phyloP scores from a whole-genome alignment of 345 rosid genomes.

The Psidium guajava region DNA sequence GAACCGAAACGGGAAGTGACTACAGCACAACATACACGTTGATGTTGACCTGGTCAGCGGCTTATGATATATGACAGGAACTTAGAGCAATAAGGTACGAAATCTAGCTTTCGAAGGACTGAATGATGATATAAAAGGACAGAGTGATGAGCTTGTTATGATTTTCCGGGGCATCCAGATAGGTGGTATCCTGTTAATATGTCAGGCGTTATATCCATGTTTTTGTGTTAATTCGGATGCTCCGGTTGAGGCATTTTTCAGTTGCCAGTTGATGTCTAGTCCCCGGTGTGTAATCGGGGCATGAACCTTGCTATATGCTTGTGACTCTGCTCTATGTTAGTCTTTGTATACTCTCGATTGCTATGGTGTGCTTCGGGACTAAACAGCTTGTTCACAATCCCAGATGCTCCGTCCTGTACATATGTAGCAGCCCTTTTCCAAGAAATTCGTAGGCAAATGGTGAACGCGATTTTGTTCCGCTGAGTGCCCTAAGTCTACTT shows the following conservation, averaged over 20 bases:
- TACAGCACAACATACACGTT: background rate
- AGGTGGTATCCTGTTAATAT: background rate
- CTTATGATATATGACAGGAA: background rate
- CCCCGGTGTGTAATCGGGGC: background rate
- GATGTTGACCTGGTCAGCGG: background rate
- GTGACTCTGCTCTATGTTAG: background rate
- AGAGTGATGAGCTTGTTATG: background rate
- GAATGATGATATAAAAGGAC: background rate
- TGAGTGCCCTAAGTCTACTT: background rate
- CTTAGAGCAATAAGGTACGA: background rate
- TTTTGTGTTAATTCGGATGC: background rate
- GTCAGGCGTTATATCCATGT: background rate
- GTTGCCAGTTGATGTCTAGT: background rate
- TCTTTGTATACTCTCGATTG: background rate
- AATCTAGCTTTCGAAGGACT: background rate
- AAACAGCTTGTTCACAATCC: background rate
- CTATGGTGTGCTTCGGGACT: background rate
- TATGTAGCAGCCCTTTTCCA: rapidly evolving
- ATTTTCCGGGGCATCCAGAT: background rate
- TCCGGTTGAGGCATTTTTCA: background rate
- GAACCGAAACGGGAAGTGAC: background rate
- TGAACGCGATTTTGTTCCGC: background rate
- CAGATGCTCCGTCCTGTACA: background rate
- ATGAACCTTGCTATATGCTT: background rate
- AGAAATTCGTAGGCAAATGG: background rate